Evolutionary conservation across 495 filamentous ascomycete genomes (phyloP), one percentile per base, ranked within the genome.

Genomic region (Bathelium albidoporum): DNA sequence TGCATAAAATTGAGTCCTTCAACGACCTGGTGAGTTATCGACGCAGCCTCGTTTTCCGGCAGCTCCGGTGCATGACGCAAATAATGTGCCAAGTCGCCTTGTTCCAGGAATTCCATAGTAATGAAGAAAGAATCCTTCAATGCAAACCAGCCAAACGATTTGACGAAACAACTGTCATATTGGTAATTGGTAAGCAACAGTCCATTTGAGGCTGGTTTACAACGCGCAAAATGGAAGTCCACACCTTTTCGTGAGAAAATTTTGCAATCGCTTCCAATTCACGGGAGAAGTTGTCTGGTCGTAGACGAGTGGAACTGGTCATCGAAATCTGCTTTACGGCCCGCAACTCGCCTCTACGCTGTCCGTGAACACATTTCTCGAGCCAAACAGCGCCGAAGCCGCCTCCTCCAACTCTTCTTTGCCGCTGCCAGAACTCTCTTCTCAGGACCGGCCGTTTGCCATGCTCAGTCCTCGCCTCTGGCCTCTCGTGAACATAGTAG

Each of bases 201-300:
- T 41, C 7, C 36, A 41, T 16, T 16, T 7, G 36, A 16, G 36
- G 36, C 16, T 41, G 36, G 36, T 5, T 41, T 7, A 7, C 7
- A 16, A 41, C 44, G 16, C 22, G 44, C 16, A 18, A 18, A 16
- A 7, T 16, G 7, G 16, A 7, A 7, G 36, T 5, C 7, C 7
- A 41, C 22, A 49, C 44, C 44, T 2, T 49, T 5, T 3, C 36
- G 11, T 65, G 68, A 14, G 68, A 70, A 58, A 70, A 71, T 59
- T 69, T 71, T 10, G 65, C 69, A 26, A 71, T 59, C 14, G 69
- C 68, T 58, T 68, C 63, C n/a, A 70, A 53, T 36, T 70, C 68
- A 20, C 59, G 24, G 32, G 28, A 28, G 60, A 66, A 71, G 34
- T 68, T 58, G 18, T 68, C 24, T 39, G 26, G 53, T 28, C 29